Conservation (phyloP, 495 filamentous ascomycete genomes). For the Beverwykella pulmonaria region DNA sequence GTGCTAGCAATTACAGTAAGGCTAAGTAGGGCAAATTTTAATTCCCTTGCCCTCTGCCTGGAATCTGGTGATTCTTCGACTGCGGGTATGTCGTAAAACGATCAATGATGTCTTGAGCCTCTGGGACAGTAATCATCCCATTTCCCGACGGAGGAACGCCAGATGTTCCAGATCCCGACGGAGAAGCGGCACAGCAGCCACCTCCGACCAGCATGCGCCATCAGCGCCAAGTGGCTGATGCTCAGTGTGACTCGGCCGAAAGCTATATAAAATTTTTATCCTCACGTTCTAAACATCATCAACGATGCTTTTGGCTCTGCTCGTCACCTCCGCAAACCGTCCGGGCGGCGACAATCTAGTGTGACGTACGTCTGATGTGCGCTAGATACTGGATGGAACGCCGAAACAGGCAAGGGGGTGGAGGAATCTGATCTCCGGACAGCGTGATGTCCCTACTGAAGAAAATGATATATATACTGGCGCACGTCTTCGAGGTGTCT, state of each 20-base stretch:
- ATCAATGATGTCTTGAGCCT: no score
- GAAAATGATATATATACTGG: conserved; percentile 4
- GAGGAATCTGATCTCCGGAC: not conserved
- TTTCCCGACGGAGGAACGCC: not conserved
- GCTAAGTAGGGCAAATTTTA: no score
- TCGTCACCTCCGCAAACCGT: not conserved
- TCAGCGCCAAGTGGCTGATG: not conserved
- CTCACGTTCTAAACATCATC: not conserved
- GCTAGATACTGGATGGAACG: not conserved
- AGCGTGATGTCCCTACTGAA: not conserved
- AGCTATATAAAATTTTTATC: not conserved
- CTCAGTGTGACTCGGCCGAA: not conserved
- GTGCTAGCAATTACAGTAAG: no score
- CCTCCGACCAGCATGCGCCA: not conserved
- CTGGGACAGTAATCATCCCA: not conserved
- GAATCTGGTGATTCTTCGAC: no score
- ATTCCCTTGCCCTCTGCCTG: no score
- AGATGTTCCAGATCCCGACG: not conserved
- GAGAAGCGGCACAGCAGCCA: not conserved
- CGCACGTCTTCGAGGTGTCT: not conserved
- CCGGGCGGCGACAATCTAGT: not conserved
- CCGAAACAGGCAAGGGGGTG: not conserved
- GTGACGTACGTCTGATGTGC: no score
- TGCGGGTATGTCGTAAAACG: no score
- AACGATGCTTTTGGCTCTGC: not conserved